Conservation (phyloP, 139 green algal genomes). For the Haematococcus lacustris region DNA sequence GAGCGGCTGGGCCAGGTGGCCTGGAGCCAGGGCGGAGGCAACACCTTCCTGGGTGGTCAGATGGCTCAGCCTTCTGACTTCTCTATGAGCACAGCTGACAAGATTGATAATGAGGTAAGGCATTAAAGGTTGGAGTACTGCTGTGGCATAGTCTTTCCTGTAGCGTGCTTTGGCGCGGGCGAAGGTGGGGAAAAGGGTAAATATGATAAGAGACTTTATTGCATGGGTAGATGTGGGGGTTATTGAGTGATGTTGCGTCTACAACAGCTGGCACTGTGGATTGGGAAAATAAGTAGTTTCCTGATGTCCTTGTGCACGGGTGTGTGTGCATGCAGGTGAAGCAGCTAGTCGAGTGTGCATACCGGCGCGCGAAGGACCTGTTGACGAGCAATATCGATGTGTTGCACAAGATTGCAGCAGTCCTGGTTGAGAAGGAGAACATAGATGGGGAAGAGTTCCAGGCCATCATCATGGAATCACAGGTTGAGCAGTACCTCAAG, state of each 20-base stretch:
- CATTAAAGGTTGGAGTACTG: too few species aligned
- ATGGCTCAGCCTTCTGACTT: conserved; percentile 82
- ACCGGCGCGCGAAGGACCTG: conserved; percentile 94
- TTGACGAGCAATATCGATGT: conserved; percentile 86
- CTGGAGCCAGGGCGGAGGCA: conserved; percentile 57
- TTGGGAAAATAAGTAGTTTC: too few species aligned
- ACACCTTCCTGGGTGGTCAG: conserved; percentile 80
- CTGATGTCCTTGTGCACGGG: too few species aligned
- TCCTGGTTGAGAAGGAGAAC: conserved; percentile 97
- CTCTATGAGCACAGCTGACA: conserved; percentile 74
- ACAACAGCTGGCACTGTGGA: too few species aligned
- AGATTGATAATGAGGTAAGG: conserved; percentile 88
- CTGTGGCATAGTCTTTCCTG: too few species aligned
- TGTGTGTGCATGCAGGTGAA: conserved; percentile 33
- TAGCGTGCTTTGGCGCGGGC: too few species aligned
- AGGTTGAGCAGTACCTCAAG: conserved; percentile 89
- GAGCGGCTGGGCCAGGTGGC: conserved; percentile 88
- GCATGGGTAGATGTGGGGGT: too few species aligned
- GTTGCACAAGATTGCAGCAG: conserved; percentile 81
- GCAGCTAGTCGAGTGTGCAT: conserved; percentile 87
- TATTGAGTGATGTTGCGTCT: too few species aligned
- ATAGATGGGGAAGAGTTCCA: conserved; percentile 85
- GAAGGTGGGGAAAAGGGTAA: too few species aligned
- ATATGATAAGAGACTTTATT: too few species aligned
- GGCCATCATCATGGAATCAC: conserved; percentile 74